Evolutionary conservation across 2,329 filamentous ascomycete species (phyloP), one percentile per base, ranked within the genome.

Genomic region (Trichoderma afroharzianum): DNA sequence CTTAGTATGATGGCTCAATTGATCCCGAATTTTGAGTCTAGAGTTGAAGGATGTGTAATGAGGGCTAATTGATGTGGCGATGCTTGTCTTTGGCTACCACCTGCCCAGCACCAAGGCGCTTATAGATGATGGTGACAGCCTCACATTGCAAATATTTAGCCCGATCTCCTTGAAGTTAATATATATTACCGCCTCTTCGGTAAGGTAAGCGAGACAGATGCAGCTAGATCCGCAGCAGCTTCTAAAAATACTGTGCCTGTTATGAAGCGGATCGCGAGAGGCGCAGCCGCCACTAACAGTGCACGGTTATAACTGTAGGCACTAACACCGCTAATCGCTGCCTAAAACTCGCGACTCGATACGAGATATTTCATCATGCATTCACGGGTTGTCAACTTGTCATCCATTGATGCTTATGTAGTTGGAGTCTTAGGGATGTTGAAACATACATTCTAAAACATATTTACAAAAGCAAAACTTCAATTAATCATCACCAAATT

Each of bases 201-300:
- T 24, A 53, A 24, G 43, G 47, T 53, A 53, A 53, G 47, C 47
- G 47, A 24, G n/a, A 33, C 28, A 21, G 21, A 43, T 24, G 63
- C 30, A 55, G 26, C 63, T 26, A 39, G 47, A 66, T 36, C 63
- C 63, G 63, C 32, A 58, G 30, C 24, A 18, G 24, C 18, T 67
- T 67, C 63, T 67, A 58, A 67, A 67, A 67, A 58, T 67, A 53
- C 30, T 59, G 39, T 43, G 53, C 14, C 43, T 36, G 36, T 53
- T 62, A 58, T 53, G 59, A 69, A 68, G 66, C 66, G 57, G 36
- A 58, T 43, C 43, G 39, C 36, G 24, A 59, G 55, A 69, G 66
- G 55, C 57, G 57, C 66, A 69, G 66, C 50, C 32, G 6, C 57
- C 50, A 21, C 33, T 36, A 21, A 24, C 3, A 62, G n/a, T 18